These are phyloP conservation scores for Starmera amethionina DNA, from an alignment of 805 yeast genomes.

Conservation along the genomic window DNA sequence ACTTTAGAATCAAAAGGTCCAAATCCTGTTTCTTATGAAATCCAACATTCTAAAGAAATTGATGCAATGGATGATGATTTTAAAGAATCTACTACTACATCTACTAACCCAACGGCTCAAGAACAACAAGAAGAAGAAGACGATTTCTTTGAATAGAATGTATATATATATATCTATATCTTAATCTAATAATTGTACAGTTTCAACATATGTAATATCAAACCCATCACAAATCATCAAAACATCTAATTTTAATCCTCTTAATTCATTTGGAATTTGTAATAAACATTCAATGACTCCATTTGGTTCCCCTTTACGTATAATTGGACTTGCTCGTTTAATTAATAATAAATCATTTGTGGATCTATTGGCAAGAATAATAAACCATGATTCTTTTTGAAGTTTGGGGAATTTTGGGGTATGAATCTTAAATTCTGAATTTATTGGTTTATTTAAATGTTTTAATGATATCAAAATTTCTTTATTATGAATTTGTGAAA, in stretches of 20 bases:
- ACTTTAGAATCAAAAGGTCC: conserved; percentile 9
- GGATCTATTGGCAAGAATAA: conserved; percentile 42
- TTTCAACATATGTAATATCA: conserved; percentile 35
- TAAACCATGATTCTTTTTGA: conserved; percentile 92
- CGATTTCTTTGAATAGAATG: conserved; percentile 17
- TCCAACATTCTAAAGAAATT: conserved; percentile 9
- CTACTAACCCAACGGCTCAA: background rate
- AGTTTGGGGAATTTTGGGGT: conserved; percentile 80
- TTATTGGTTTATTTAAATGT: conserved; percentile 39
- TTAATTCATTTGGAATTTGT: conserved; percentile 37
- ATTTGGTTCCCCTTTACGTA: conserved; percentile 15
- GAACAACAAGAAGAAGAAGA: conserved; percentile 17
- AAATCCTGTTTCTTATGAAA: conserved; percentile 3
- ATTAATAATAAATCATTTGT: conserved; percentile 49
- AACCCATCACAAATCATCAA: conserved; percentile 58
- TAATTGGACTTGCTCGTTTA: conserved; percentile 65
- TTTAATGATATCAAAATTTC: conserved; percentile 33
- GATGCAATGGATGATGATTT: conserved; percentile 13
- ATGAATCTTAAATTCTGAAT: conserved; percentile 55
- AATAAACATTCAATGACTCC: conserved; percentile 30
- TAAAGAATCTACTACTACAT: conserved; percentile 5
- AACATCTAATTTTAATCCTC: conserved; percentile 36
- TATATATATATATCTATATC: background rate
- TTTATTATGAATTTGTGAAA: conserved; percentile 27
- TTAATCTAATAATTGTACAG: conserved; percentile 9